Evolutionary conservation across 1,139 yeast species (phyloP), one percentile per base, ranked within the genome.

Genomic region (Lodderomyces oxycetoniae): DNA sequence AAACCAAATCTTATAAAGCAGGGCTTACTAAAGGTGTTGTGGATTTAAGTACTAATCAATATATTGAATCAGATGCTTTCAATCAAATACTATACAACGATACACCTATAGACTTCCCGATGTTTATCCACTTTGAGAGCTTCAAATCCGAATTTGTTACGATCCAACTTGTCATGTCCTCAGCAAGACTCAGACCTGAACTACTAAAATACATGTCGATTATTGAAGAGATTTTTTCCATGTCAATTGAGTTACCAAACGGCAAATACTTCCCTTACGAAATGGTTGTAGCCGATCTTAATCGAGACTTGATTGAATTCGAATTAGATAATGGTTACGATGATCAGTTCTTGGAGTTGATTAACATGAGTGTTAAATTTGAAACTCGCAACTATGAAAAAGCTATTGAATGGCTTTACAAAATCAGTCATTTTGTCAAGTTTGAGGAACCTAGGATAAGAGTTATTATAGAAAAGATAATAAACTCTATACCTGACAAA

Each of bases 121-220:
- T 88, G 26, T 80, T 77, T 43, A 57, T 88, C 36, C 94, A 88
- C 51, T 73, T 84, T 47, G 96, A 91, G 57, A 76, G 81, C 42
- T 83, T 76, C 53, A 73, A 78, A 36, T 85, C 96, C 2, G 79
- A 84, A 49, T 91, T 91, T 54, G 76, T 86, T 16, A 77, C 84
- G n/a, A 67, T 87, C 15, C 74, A 78, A 41, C 53, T 87, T 23
- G 60, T 83, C 23, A 57, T 85, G 49, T 78, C 93, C 1, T 74
- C 94, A 0, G 63, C 73, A 6, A 65, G 58, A n/a, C 65, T 88
- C 3, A 77, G 79, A 22, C 67, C 72, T 25, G 55, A 62, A 2
- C 60, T 81, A 17, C 63, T 88, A 34, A 81, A 87, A 6, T 82
- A 83, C 41, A 65, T 85, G 45, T 77, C 80, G 13, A 59, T 89